Evolutionary conservation across 352 stramenopile genomes (phyloP).

Genomic region (Phytophthora pisi): DNA sequence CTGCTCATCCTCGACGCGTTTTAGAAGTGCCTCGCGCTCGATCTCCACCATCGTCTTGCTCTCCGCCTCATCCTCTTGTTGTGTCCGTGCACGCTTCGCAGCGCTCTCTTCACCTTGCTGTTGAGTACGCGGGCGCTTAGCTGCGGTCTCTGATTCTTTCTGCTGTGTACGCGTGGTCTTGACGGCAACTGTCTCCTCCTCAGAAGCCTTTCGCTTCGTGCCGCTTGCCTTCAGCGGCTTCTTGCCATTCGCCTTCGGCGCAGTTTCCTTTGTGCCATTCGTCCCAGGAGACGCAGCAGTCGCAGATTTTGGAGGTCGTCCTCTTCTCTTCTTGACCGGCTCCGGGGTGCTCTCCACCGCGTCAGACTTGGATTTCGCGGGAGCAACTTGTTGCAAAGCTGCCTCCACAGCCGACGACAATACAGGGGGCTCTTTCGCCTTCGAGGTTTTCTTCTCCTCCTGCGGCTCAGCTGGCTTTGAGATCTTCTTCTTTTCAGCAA

Average conservation of each 20-base stretch:
- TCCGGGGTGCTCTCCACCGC: background rate
- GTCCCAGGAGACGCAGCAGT: background rate
- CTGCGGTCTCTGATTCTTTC: background rate
- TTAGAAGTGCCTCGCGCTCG: constrained; percentile 32
- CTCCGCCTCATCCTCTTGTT: constrained; percentile 11
- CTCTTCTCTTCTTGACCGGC: constrained; percentile 15
- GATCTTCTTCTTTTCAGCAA: constrained; percentile 4
- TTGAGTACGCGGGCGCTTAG: background rate
- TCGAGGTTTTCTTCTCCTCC: constrained; percentile 1
- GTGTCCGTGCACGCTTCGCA: constrained; percentile 19
- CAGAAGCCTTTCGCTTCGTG: constrained; percentile 24
- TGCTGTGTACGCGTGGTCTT: background rate
- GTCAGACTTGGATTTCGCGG: background rate
- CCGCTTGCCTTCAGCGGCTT: constrained; percentile 2
- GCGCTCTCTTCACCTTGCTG: background rate
- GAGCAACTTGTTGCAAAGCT: background rate
- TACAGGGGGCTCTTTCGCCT: background rate
- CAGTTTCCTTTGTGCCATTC: constrained; percentile 5
- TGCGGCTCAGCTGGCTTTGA: background rate
- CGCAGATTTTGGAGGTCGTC: constrained; percentile 14
- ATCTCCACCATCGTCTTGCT: constrained; percentile 16
- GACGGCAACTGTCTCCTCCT: background rate
- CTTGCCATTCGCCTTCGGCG: background rate
- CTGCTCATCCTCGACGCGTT: constrained; percentile 37
- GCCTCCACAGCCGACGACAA: background rate